Percentiles rank a stretch among this genome's conserved stretches.
These are phyloP conservation scores for Barnettozyma vustinii DNA, from an alignment of 805 yeast species.

Conservation along the genomic window DNA sequence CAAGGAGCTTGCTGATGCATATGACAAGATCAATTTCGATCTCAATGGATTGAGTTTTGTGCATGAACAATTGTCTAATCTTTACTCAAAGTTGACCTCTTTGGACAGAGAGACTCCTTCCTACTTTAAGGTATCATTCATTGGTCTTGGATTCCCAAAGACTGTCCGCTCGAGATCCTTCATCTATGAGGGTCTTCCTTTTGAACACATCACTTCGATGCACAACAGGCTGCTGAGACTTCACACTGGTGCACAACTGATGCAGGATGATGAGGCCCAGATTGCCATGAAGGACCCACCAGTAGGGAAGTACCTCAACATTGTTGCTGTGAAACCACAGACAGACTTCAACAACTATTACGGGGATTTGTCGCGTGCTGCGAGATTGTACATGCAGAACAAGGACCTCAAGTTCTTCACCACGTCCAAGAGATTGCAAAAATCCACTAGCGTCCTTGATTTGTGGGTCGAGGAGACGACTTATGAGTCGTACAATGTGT, in stretches of 20 bases:
- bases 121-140: constrained; percentile 71
- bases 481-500: constrained; percentile 65
- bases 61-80: constrained; percentile 58
- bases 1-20: constrained; percentile 71
- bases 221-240: constrained; percentile 67
- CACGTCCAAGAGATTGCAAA: constrained; percentile 65
- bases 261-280: constrained; percentile 52
- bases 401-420: constrained; percentile 68
- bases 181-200: constrained; percentile 81
- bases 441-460: constrained; percentile 63
- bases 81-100: constrained; percentile 62
- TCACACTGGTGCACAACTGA: constrained; percentile 77
- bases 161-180: constrained; percentile 71
- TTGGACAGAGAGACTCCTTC: constrained; percentile 72
- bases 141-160: constrained; percentile 81
- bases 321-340: constrained; percentile 67
- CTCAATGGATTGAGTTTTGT: constrained; percentile 69
- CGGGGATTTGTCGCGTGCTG: constrained; percentile 42
- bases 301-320: constrained; percentile 69
- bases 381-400: constrained; percentile 69
- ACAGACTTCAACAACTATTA: constrained; percentile 41
- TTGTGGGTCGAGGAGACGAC: constrained; percentile 88
- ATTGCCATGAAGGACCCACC: constrained; percentile 44
- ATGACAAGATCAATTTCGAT: constrained; percentile 68
- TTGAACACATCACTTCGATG: constrained; percentile 81